These are phyloP conservation scores for Aureobasidium sp. DNA, from an alignment of 2,329 filamentous ascomycete genomes.

Conservation along the genomic window DNA sequence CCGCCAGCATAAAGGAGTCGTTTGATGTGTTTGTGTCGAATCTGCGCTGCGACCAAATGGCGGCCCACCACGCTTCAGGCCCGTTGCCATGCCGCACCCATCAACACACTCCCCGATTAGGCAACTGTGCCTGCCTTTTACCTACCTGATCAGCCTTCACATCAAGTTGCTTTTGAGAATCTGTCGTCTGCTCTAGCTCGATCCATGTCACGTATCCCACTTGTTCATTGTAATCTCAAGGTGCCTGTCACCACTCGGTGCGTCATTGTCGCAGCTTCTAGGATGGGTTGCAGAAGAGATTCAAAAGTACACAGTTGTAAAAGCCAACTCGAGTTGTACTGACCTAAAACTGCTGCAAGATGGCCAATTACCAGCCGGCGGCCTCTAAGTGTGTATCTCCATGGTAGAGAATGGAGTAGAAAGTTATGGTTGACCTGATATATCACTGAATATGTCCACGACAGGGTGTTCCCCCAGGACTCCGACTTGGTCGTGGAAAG, in stretches of 20 bases:
- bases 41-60: constrained; percentile 6
- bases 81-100: background rate
- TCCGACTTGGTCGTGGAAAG: background rate
- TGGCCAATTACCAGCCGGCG: no score
- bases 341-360: no score
- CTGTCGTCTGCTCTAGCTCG: no score
- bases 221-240: no score
- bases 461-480: background rate
- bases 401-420: background rate
- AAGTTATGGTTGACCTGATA: background rate
- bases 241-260: no score
- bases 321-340: no score
- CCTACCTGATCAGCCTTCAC: background rate
- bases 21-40: constrained; percentile 14
- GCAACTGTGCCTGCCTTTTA: background rate
- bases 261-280: no score
- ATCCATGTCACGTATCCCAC: no score
- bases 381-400: background rate
- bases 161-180: background rate
- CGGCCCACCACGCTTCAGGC: constrained; percentile 1
- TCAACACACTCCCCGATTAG: constrained; percentile 7
- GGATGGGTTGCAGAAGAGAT: no score
- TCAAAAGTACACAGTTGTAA: no score
- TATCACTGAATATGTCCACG: background rate
- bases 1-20: constrained; percentile 9